A percentile compares a stretch with the other conserved stretches of the same genome.
Evolutionary conservation across 2,329 filamentous ascomycete genomes (phyloP).

Genomic region (Sclerotinia borealis): DNA sequence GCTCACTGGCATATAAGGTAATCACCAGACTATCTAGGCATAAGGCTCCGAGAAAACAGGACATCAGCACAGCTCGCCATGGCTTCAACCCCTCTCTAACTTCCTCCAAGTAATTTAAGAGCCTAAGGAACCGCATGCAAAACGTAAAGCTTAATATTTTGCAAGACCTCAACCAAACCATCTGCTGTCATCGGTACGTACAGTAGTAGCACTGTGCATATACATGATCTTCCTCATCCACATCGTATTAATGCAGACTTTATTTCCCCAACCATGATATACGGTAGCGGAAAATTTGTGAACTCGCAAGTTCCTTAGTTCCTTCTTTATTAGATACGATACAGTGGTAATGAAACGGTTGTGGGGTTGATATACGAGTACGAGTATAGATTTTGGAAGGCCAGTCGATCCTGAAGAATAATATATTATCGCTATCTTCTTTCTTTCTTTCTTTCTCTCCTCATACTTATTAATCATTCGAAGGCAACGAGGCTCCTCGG

Average conservation of each 20-base stretch:
- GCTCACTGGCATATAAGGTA: conserved; percentile 45
- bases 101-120: conserved; percentile 55
- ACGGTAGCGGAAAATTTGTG: conserved; percentile 51
- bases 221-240: conserved; percentile 44
- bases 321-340: conserved; percentile 16
- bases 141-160: conserved; percentile 38
- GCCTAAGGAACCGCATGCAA: conserved; percentile 43
- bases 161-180: conserved; percentile 40
- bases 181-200: conserved; percentile 47
- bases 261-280: conserved; percentile 53
- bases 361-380: conserved; percentile 50
- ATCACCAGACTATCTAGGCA: conserved; percentile 55
- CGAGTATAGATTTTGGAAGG: conserved; percentile 58
- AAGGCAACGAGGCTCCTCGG: not conserved
- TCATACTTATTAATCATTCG: not conserved
- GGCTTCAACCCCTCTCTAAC: conserved; percentile 43
- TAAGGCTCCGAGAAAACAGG: conserved; percentile 49
- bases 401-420: conserved; percentile 46
- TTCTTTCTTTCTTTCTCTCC: conserved; percentile 2
- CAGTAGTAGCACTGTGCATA: conserved; percentile 48
- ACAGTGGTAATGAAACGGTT: conserved; percentile 41
- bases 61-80: conserved; percentile 45
- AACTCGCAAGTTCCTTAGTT: conserved; percentile 41
- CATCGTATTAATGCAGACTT: conserved; percentile 47
- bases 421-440: conserved; percentile 19